Evolutionary conservation across 306 rosid genomes (phyloP).

Genomic region (Ceratonia siliqua): DNA sequence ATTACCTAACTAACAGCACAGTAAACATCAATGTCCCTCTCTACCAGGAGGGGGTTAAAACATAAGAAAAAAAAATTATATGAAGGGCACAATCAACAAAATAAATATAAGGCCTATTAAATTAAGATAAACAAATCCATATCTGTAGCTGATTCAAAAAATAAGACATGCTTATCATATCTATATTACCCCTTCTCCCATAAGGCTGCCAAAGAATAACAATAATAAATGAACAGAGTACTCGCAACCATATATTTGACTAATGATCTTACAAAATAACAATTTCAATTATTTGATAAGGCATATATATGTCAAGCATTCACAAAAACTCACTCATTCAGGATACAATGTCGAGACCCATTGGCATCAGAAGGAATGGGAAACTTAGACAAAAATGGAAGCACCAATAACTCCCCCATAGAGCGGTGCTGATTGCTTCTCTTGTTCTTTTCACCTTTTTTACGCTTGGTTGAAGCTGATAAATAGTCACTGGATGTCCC

Average conservation of each 20-base stretch:
- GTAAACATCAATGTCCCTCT: background rate
- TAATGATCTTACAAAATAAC: constrained; percentile 7
- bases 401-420: constrained; percentile 89
- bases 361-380: constrained; percentile 72
- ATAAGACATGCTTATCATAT: background rate
- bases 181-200: constrained; percentile 7
- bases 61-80: background rate
- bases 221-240: constrained; percentile 20
- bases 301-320: constrained; percentile 21
- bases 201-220: constrained; percentile 4
- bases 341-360: constrained; percentile 47
- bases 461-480: constrained; percentile 70
- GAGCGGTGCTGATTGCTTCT: constrained; percentile 48
- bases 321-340: constrained; percentile 67
- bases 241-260: background rate
- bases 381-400: constrained; percentile 83
- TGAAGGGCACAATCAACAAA: background rate
- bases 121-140: background rate
- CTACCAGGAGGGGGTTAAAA: background rate
- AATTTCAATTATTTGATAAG: constrained; percentile 18
- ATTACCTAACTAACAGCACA: background rate
- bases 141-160: background rate
- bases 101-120: constrained; percentile 11
- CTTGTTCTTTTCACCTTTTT: constrained; percentile 76
- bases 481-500: constrained; percentile 41